Conservation (phyloP, 345 rosid species). For the Salix viminalis region DNA sequence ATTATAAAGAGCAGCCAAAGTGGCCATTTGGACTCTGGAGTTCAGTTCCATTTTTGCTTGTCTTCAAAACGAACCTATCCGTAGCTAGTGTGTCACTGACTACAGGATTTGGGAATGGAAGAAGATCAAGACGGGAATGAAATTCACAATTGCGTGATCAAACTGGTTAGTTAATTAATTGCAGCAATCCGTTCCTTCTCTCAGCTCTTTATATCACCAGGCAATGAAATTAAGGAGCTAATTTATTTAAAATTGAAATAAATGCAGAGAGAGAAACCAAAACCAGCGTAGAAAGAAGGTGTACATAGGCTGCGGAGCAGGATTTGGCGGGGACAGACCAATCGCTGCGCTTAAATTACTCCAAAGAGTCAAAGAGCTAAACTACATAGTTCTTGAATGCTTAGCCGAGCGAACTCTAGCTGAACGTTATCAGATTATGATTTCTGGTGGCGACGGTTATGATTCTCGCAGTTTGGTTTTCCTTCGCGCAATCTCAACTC, state of each 20-base stretch:
- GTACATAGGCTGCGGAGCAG: conserved; percentile 89
- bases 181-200: not conserved
- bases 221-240: not conserved
- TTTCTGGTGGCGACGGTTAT: conserved; percentile 62
- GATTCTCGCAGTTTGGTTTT: conserved; percentile 57
- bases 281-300: conserved; percentile 58
- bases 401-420: conserved; percentile 89
- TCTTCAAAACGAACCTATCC: too few relatives aligned
- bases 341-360: conserved; percentile 76
- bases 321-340: conserved; percentile 86
- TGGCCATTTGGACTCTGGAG: too few relatives aligned
- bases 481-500: not conserved
- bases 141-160: conserved; percentile 37
- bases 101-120: conserved; percentile 20
- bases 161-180: conserved; percentile 31
- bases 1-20: too few relatives aligned
- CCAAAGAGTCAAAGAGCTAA: conserved; percentile 50
- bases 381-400: conserved; percentile 89
- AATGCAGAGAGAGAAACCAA: conserved; percentile 63
- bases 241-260: not conserved
- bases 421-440: conserved; percentile 59
- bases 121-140: conserved; percentile 20
- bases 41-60: too few relatives aligned
- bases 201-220: not conserved
- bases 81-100: too few relatives aligned